Evolutionary conservation across 2,329 filamentous ascomycete species (phyloP).

Genomic region (Orbilia quercus): DNA sequence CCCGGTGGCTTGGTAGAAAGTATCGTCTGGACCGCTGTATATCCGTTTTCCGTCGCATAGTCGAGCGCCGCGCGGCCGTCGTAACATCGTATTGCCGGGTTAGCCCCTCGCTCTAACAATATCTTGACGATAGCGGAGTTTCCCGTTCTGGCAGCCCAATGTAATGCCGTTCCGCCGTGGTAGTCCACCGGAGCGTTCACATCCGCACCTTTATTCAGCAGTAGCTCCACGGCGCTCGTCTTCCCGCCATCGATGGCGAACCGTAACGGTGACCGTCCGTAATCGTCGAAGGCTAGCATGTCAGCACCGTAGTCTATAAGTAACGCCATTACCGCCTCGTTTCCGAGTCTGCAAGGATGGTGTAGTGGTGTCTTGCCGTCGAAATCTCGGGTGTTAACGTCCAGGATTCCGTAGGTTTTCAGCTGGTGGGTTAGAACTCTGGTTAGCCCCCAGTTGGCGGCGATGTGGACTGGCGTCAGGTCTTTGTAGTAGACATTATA

Average conservation of each 20-base stretch:
- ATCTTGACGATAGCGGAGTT: constrained; percentile 16
- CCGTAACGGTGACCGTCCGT: constrained; percentile 35
- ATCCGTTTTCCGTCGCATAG: constrained; percentile 48
- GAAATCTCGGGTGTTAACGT: constrained; percentile 37
- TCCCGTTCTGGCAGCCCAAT: constrained; percentile 39
- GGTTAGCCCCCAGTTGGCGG: constrained; percentile 20
- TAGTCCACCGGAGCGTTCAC: constrained; percentile 51
- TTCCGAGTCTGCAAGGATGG: constrained; percentile 38
- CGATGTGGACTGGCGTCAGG: constrained; percentile 37
- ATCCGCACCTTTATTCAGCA: constrained; percentile 54
- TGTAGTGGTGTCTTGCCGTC: constrained; percentile 52
- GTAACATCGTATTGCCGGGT: constrained; percentile 24
- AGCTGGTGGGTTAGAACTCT: constrained; percentile 22
- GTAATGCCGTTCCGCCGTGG: constrained; percentile 52
- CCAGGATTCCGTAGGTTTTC: not conserved
- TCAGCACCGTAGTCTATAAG: constrained; percentile 44
- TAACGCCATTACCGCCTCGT: constrained; percentile 41
- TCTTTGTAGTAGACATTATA: constrained; percentile 42
- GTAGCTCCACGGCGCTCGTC: constrained; percentile 55
- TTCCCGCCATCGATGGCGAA: constrained; percentile 41
- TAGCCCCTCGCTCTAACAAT: constrained; percentile 19
- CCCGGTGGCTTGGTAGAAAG: constrained; percentile 41
- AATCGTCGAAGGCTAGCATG: constrained; percentile 19
- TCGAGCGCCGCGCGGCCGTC: constrained; percentile 50
- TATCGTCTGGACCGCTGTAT: constrained; percentile 52